Evolutionary conservation across 805 yeast species (phyloP), one percentile per base, ranked within the genome.

Genomic region (Lipomyces chichibuensis): DNA sequence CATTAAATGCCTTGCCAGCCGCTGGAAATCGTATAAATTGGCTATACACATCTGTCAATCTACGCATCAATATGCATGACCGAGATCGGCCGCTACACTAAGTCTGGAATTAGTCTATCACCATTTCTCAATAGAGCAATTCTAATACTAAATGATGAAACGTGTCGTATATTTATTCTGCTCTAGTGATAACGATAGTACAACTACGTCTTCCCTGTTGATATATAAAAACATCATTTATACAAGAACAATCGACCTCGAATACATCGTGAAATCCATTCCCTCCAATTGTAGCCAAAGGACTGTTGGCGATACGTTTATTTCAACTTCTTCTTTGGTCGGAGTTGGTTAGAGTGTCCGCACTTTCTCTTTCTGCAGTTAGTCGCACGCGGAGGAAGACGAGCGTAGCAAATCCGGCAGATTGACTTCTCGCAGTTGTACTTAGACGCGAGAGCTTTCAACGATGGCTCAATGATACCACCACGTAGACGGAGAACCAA

Each of bases 321-420:
- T 88, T 93, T 69, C 66, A 69, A 62, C 58, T 69, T 69, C 71
- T 69, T 69, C 71, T 94, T 95, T 86, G 98, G 98, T 88, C 99
- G 92, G 85, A 95, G 91, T 88, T 95, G 99, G 89, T 95, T 95
- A 83, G 97, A 88, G 96, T 95, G 99, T 82, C 99, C 99, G 87
- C 99, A 95, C 90, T 95, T 95, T 92, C 98, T 92, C 98, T 95
- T 95, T 88, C 99, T 92, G 90, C 99, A 95, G 97, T 95, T 95
- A 85, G 98, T 95, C 79, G 99, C 99, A 91, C 98, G 96, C 85
- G 99, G 97, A 82, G 99, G 99, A 82, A 95, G 93, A 89, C 99
- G 95, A 80, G 99, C 75, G 90, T 95, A 95, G 88, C 99, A 95
- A 84, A 93, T 91, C 86, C 99, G 96, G 89, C 99, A 95, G 83